Evolutionary conservation across 139 green algal species (phyloP).

Genomic region (Closterium sp.): DNA sequence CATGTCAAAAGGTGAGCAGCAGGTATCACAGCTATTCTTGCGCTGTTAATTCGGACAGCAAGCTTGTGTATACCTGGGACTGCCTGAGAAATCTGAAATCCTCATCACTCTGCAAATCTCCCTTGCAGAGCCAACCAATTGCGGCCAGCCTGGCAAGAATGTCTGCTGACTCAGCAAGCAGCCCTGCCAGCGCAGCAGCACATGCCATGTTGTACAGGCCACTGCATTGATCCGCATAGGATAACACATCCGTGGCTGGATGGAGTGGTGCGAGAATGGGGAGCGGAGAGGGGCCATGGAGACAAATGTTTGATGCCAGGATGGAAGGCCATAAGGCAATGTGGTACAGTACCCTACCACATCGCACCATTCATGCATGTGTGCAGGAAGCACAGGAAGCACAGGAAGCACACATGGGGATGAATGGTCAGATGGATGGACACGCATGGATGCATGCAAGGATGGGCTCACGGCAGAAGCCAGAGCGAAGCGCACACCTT

Average conservation of each 20-base stretch:
- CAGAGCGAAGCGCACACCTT: not conserved
- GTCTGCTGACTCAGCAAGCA: not conserved
- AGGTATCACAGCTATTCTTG: not conserved
- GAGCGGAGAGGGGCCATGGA: not conserved
- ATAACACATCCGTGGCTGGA: not conserved
- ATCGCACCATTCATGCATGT: too few species aligned
- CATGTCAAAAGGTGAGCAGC: not conserved
- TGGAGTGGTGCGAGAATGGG: not conserved
- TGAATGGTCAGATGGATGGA: not conserved
- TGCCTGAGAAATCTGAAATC: not conserved
- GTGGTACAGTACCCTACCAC: too few species aligned
- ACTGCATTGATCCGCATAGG: not conserved
- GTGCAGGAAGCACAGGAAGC: too few species aligned
- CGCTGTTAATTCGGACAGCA: not conserved
- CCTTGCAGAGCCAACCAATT: not conserved
- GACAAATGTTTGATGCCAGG: not conserved
- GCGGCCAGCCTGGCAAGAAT: not conserved
- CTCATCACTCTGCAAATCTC: not conserved
- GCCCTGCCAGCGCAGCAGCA: not conserved
- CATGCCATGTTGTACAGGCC: slow-evolving; percentile 22
- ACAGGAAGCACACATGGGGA: too few species aligned
- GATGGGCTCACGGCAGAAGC: too few species aligned
- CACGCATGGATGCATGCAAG: not conserved
- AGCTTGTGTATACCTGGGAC: not conserved
- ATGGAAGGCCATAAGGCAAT: not conserved